Base-by-base conservation (phyloP, 2,329 filamentous ascomycete genomes). In the Colletotrichum sublineola region DNA sequence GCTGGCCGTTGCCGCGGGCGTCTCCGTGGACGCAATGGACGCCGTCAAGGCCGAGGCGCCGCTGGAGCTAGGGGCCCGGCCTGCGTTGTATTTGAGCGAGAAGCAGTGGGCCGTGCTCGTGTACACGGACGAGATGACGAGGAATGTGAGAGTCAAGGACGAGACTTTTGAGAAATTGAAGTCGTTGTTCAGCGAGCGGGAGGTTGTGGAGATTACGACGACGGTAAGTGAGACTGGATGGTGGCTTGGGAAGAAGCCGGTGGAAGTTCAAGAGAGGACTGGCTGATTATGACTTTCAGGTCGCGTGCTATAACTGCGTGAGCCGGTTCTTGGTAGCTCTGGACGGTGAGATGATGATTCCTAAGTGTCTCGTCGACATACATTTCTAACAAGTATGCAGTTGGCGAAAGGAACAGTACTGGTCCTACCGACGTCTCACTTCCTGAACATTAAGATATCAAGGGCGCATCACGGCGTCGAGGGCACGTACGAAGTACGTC, bases 71-170 rank as follows among this genome's bases (percentile, higher is more conserved):
- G 75, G 75, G 1, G 73, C 66, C 15, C 76, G 80, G 67, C 82
- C 78, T 62, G 78, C 66, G 44, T 82, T 74, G 68, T 75, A 80
- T 36, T 77, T 95, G 73, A 89, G 82, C 36, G 86, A 87, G 72
- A 86, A 84, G 79, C 90, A 94, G 82, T 90, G 89, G 85, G 91
- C 90, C 0, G 92, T 94, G 44, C 80, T 96, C 66, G 84, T 87
- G 57, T 95, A 94, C 80, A 88, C 94, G 24, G 94, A 97, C 82
- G 93, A 94, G 79, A 97, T 97, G 93, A 97, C 94, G 62, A 85
- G 90, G 75, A 88, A 89, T 56, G 91, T 96, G 0, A 84, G 86
- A 63, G 94, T 97, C 8, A 81, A 84, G 15, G 92, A 96, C 61
- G 87, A 84, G 70, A 88, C 93, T 1, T 96, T 96, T 82, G 88